These are phyloP conservation scores for Tetrapisispora namnaoensis DNA, from an alignment of 805 yeast genomes.

Conservation along the genomic window DNA sequence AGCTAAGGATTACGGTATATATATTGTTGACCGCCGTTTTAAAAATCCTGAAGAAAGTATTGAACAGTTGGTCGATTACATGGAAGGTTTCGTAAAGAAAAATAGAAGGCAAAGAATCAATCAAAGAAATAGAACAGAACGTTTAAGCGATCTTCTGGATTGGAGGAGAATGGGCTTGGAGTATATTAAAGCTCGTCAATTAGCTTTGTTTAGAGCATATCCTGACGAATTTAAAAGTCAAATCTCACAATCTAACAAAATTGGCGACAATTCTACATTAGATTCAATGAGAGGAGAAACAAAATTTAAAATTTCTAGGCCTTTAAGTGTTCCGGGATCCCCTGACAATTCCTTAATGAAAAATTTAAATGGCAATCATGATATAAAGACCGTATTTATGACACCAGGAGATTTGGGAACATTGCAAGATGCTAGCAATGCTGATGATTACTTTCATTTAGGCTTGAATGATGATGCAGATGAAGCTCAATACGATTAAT, in stretches of 20 bases:
- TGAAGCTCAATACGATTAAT: constrained; percentile 6
- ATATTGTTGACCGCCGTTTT: constrained; percentile 89
- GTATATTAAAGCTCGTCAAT: constrained; percentile 89
- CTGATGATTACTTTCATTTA: constrained; percentile 63
- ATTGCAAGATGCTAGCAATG: constrained; percentile 76
- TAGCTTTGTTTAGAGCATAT: constrained; percentile 87
- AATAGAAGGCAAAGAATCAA: constrained; percentile 95
- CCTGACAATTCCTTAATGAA: constrained; percentile 38
- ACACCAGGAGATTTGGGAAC: constrained; percentile 98
- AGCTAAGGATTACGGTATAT: constrained; percentile 91
- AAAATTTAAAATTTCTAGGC: constrained; percentile 71
- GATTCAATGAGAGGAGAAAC: constrained; percentile 29
- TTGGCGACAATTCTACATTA: constrained; percentile 11
- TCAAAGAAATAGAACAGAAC: constrained; percentile 94
- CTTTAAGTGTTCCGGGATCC: constrained; percentile 92
- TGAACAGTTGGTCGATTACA: constrained; percentile 76
- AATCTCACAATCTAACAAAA: constrained; percentile 11
- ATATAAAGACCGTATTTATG: constrained; percentile 50
- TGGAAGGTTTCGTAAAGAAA: constrained; percentile 82
- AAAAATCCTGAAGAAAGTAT: constrained; percentile 89
- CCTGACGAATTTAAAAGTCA: constrained; percentile 60
- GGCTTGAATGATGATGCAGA: constrained; percentile 25
- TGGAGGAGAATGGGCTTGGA: constrained; percentile 99
- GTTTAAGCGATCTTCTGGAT: constrained; percentile 83
- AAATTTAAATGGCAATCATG: constrained; percentile 9